Conservation (phyloP, 2,329 filamentous ascomycete species). For the Fonsecaea monophora region DNA sequence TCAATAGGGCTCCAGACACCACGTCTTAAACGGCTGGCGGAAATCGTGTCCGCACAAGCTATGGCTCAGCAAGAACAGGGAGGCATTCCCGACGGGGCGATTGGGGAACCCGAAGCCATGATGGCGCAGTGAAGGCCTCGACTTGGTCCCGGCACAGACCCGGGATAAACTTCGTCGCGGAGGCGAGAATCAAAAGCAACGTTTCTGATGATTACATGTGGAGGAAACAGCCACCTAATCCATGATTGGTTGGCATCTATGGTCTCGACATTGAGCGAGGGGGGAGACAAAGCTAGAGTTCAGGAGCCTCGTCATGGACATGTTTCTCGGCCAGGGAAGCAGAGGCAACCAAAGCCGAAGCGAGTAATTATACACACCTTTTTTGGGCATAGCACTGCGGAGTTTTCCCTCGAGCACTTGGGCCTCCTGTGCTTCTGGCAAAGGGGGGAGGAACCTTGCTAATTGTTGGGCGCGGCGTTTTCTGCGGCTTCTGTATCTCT, state of each 20-base stretch:
- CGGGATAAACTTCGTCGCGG: not conserved
- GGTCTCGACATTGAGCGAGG: not conserved
- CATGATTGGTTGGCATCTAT: not conserved
- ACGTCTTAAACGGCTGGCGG: slow-evolving; percentile 90
- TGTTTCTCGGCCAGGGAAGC: not conserved
- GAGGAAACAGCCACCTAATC: not conserved
- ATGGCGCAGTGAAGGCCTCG: slow-evolving; percentile 1
- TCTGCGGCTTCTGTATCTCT: not conserved
- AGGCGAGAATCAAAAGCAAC: slow-evolving; percentile 1
- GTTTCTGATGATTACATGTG: slow-evolving; percentile 4
- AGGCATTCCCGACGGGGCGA: slow-evolving; percentile 56
- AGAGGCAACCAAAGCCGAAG: not conserved
- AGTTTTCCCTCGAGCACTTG: slow-evolving; percentile 13
- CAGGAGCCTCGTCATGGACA: not conserved
- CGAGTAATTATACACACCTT: slow-evolving; percentile 7
- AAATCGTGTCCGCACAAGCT: slow-evolving; percentile 95
- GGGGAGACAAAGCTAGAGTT: not conserved
- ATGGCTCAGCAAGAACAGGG: slow-evolving; percentile 93
- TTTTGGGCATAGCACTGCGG: slow-evolving; percentile 24
- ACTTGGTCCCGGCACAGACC: not conserved
- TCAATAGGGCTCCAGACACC: slow-evolving; percentile 88
- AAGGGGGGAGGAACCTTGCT: not conserved
- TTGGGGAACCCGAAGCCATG: slow-evolving; percentile 35
- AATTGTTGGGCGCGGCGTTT: slow-evolving; percentile 14
- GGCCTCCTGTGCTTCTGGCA: not conserved